Base-by-base conservation (phyloP, 768 basidiomycete genomes). In the Cystoderma amianthinum region DNA sequence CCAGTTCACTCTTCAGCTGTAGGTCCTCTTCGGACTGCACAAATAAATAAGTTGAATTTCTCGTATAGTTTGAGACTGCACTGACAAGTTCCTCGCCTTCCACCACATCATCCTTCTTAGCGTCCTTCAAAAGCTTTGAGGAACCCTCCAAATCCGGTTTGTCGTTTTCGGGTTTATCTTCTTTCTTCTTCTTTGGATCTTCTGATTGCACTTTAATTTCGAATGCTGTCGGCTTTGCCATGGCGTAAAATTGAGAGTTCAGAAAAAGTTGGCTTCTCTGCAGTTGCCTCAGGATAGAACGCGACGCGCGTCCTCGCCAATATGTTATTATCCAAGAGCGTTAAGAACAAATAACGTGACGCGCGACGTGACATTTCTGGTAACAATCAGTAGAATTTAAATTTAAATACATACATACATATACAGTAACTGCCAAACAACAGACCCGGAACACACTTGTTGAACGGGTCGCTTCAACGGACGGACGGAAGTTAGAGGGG, bases 1-100 rank as follows among this genome's bases (percentile, higher is more conserved):
- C 96, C 16, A 99, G 73, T 64, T 99, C 94, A 44, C 79, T 83
- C 65, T 88, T 89, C 44, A 99, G 78, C 56, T 93, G 88, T 22
- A 81, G 69, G 62, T 99, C 96, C 65, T 98, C 96, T 57, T 99
- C 96, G 19, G 88, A 92, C 93, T 94, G 43, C 5, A 43, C 51
- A 38, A 48, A 39, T n/a, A 24, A 2, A n/a, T n/a, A n/a, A n/a
- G n/a, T n/a, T n/a, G n/a, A n/a, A n/a, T n/a, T n/a, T n/a, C n/a
- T n/a, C n/a, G n/a, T n/a, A n/a, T n/a, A n/a, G n/a, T n/a, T n/a
- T n/a, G n/a, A n/a, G n/a, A n/a, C n/a, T n/a, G n/a, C 32, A 74
- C 87, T 56, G 55, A 94, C 92, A 61, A 96, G 59, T 50, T 94
- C 86, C 54, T 89, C 85, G 46, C 69, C 80, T 51, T 88, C 82